These are phyloP conservation scores for Backusella mclennaniae DNA, from an alignment of 192 early-diverging fungal genomes.

Conservation along the genomic window DNA sequence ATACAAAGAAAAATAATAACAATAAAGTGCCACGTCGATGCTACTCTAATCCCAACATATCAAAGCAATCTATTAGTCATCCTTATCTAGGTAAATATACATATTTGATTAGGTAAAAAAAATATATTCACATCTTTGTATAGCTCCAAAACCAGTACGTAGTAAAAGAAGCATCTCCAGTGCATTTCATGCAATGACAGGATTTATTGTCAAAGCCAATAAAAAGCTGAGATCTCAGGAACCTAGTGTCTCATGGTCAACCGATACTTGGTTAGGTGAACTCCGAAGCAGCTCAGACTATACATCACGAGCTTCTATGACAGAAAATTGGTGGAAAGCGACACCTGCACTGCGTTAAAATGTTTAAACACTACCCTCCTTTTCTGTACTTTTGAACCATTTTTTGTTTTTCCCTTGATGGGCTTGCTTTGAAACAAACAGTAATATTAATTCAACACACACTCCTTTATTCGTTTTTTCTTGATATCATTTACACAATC, in stretches of 20 bases:
- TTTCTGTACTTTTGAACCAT: not conserved
- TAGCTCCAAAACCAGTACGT: not conserved
- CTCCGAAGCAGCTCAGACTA: not conserved
- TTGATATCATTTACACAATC: not conserved
- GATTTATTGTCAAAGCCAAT: not conserved
- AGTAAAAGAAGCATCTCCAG: not conserved
- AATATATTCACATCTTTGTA: no score
- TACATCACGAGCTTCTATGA: not conserved
- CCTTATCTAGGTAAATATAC: not conserved
- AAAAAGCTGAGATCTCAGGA: not conserved
- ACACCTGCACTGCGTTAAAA: not conserved
- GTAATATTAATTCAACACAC: not conserved
- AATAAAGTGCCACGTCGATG: not conserved
- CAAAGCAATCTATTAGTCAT: not conserved
- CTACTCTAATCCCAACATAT: not conserved
- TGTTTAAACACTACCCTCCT: not conserved
- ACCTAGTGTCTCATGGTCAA: not conserved
- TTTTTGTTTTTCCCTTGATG: not conserved
- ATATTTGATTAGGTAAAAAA: not conserved
- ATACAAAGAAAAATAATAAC: not conserved
- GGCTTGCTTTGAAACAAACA: not conserved
- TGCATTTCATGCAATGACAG: slow-evolving; percentile 10
- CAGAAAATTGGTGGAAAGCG: slow-evolving; percentile 2
- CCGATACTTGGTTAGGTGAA: not conserved
- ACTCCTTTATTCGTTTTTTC: not conserved